Evolutionary conservation across 257 asterid genomes (phyloP), one percentile per base, ranked within the genome.

Genomic region (Solanum medicagineum): DNA sequence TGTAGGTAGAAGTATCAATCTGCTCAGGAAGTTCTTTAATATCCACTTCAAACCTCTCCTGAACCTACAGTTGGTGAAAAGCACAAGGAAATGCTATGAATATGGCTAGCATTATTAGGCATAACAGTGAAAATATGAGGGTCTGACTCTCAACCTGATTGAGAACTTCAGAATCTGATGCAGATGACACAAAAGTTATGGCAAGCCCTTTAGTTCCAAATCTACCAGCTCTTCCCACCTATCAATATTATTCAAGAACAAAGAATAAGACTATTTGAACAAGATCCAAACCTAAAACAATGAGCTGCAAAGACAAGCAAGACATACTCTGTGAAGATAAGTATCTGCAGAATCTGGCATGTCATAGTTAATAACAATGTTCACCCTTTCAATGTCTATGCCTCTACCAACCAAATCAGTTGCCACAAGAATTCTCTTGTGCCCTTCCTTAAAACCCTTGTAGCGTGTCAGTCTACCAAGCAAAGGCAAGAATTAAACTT

Each of bases 161-260:
- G 73, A 95, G 97, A 84, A 95, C 97, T 85, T 95, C 98, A 15
- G 99, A 95, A 89, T 95, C 99, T 12, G 99, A 89, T 81, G 98
- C 95, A 66, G 98, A 94, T 10, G 98, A 90, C 87, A 94, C 99
- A 88, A 95, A 95, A 15, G 98, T 94, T 81, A 95, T 95, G 80
- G 98, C 98, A 86, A 95, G 98, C 32, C 98, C 98, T 88, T 95
- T 94, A 81, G 98, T 94, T 47, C 98, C 98, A 83, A 95, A 95
- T 83, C 98, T 90, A 84, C 99, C 99, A 80, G 99, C 99, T 92
- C 99, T 92, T 26, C 99, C 98, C 40, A 95, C 99, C 99, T 95
- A 86, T 29, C 54, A 74, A 63, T 29, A 77, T 77, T 8, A 77
- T 26, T 51, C 83, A 51, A 26, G 47, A 51, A 51, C 10, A 51